A percentile compares a stretch with the other conserved stretches of the same genome.
phyloP scores from a whole-genome alignment of 306 rosid species.

The Cicer chorassanicum region DNA sequence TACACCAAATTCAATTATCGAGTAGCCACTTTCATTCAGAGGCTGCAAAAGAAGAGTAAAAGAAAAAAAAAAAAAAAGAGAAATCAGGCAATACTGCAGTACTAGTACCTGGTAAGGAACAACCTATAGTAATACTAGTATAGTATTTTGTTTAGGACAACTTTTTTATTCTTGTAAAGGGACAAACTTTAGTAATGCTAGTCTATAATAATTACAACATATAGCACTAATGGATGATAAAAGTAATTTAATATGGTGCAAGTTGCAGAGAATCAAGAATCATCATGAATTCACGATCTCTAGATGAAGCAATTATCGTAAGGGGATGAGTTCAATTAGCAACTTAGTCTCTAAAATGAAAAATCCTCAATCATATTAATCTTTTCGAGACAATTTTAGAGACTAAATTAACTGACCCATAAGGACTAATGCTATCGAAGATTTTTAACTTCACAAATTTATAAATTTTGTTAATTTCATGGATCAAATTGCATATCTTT shows the following conservation, averaged over 20 bases:
- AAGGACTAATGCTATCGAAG: neutral
- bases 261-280: neutral
- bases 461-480: neutral
- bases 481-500: neutral
- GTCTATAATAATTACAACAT: neutral
- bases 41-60: slow-evolving; percentile 55
- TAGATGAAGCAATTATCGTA: slow-evolving; percentile 28
- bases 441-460: neutral
- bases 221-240: neutral
- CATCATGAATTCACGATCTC: slow-evolving; percentile 5
- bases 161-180: neutral
- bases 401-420: neutral
- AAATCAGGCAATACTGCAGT: neutral
- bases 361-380: neutral
- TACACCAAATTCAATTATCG: slow-evolving; percentile 58
- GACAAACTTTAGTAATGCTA: neutral
- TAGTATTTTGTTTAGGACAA: neutral
- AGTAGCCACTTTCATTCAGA: slow-evolving; percentile 74
- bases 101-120: neutral
- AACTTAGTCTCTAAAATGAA: neutral
- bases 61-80: neutral
- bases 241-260: neutral
- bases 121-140: neutral
- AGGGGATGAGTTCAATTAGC: neutral
- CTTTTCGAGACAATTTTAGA: neutral